Evolutionary conservation across 225 moss, liverwort and hornwort genomes (phyloP).

Genomic region (Pseudoscleropodium purum): DNA sequence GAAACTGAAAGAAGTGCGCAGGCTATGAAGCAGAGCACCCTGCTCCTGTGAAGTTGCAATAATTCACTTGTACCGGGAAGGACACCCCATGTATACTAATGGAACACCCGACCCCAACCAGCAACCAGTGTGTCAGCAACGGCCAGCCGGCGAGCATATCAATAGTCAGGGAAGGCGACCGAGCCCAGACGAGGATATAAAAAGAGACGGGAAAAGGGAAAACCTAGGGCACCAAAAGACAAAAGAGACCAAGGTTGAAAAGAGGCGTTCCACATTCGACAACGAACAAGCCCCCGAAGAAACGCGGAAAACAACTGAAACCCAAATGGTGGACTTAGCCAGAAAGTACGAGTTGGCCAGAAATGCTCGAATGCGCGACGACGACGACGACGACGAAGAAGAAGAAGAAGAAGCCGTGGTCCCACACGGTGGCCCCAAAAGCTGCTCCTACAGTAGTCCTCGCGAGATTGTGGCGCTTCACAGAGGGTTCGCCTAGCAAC

Average conservation of each 20-base stretch:
- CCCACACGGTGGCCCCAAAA: not conserved
- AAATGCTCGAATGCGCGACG: not conserved
- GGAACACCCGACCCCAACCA: not conserved
- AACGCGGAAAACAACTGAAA: not conserved
- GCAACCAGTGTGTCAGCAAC: not conserved
- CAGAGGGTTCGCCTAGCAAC: not conserved
- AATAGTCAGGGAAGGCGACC: not conserved
- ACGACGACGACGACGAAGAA: not conserved
- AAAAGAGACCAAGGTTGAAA: not conserved
- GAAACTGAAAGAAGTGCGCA: not conserved
- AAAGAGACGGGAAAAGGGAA: not conserved
- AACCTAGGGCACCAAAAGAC: not conserved
- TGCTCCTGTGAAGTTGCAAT: not conserved
- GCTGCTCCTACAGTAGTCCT: not conserved
- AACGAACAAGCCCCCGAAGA: not conserved
- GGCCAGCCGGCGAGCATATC: not conserved
- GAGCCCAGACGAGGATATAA: not conserved
- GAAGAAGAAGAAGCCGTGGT: not conserved
- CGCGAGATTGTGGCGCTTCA: not conserved
- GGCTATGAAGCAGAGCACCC: not conserved
- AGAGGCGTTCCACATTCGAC: slow-evolving; percentile 26
- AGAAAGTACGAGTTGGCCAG: not conserved
- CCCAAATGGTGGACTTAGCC: not conserved
- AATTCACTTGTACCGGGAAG: not conserved
- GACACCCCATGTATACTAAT: not conserved